Evolutionary conservation across 352 stramenopile species (phyloP).

Genomic region (Plasmopara viticola): DNA sequence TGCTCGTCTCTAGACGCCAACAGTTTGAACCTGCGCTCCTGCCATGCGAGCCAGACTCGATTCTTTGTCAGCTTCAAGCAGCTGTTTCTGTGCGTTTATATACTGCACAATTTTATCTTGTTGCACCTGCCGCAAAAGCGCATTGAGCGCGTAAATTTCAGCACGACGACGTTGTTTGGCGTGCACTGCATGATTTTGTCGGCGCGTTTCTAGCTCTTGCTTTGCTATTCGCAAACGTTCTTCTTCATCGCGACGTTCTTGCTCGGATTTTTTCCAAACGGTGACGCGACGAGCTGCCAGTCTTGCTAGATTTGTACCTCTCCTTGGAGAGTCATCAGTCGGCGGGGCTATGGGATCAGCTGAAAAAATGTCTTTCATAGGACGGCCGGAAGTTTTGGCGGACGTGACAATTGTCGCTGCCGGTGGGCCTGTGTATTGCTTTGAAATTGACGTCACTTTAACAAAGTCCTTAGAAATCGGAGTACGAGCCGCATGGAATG

Average conservation of each 20-base stretch:
- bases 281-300: slow-evolving; percentile 44
- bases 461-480: slow-evolving; percentile 5
- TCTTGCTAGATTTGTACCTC: slow-evolving; percentile 29
- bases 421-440: background rate
- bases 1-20: background rate
- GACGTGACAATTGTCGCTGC: background rate
- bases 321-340: background rate
- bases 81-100: slow-evolving; percentile 34
- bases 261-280: slow-evolving; percentile 52
- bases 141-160: slow-evolving; percentile 72
- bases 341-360: slow-evolving; percentile 1
- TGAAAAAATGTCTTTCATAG: background rate
- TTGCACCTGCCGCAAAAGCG: slow-evolving; percentile 52
- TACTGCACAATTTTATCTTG: slow-evolving; percentile 56
- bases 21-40: slow-evolving; percentile 1
- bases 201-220: slow-evolving; percentile 40
- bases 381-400: background rate
- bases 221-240: slow-evolving; percentile 33
- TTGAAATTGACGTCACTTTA: slow-evolving; percentile 2
- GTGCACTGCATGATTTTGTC: slow-evolving; percentile 37
- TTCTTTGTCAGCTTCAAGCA: slow-evolving; percentile 9
- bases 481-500: slow-evolving; percentile 44
- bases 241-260: slow-evolving; percentile 44
- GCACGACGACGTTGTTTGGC: slow-evolving; percentile 46
- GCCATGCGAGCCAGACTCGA: slow-evolving; percentile 1